Percentiles rank a stretch among this genome's conserved stretches.
phyloP scores from a whole-genome alignment of 1,139 yeast genomes.

The Candida tropicalis region DNA sequence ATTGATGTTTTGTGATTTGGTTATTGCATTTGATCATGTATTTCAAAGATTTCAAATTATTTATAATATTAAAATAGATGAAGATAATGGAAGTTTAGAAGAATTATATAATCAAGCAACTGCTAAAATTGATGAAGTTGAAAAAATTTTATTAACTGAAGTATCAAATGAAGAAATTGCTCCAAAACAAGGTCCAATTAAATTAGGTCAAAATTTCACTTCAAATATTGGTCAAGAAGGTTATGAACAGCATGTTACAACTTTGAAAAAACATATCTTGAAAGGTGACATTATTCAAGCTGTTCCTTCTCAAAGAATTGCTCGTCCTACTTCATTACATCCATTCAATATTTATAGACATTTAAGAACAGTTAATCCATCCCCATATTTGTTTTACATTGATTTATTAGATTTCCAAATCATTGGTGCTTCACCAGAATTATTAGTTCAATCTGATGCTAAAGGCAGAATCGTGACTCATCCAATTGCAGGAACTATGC shows the following conservation, averaged over 20 bases:
- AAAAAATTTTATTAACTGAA: conserved; percentile 48
- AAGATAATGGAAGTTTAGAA: conserved; percentile 38
- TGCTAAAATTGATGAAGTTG: conserved; percentile 58
- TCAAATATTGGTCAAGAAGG: conserved; percentile 95
- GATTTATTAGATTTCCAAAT: conserved; percentile 91
- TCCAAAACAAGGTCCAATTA: conserved; percentile 71
- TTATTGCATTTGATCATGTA: conserved; percentile 91
- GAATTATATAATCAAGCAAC: conserved; percentile 59
- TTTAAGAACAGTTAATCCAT: conserved; percentile 92
- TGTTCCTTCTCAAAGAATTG: conserved; percentile 95
- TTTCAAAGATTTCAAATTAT: conserved; percentile 90
- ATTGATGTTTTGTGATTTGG: conserved; percentile 86
- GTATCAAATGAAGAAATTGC: conserved; percentile 32
- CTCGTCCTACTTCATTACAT: conserved; percentile 91
- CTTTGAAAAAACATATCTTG: conserved; percentile 76
- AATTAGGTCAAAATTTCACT: conserved; percentile 62
- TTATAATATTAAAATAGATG: conserved; percentile 64
- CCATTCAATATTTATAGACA: conserved; percentile 97
- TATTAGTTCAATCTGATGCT: conserved; percentile 77
- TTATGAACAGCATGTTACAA: conserved; percentile 77
- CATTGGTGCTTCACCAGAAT: conserved; percentile 96
- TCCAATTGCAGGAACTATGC: conserved; percentile 96
- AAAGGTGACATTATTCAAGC: conserved; percentile 96
- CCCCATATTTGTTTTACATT: conserved; percentile 92
- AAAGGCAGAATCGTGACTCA: conserved; percentile 83